These are phyloP conservation scores for Monilinia laxa DNA, from an alignment of 2,329 filamentous ascomycete species.

Conservation along the genomic window DNA sequence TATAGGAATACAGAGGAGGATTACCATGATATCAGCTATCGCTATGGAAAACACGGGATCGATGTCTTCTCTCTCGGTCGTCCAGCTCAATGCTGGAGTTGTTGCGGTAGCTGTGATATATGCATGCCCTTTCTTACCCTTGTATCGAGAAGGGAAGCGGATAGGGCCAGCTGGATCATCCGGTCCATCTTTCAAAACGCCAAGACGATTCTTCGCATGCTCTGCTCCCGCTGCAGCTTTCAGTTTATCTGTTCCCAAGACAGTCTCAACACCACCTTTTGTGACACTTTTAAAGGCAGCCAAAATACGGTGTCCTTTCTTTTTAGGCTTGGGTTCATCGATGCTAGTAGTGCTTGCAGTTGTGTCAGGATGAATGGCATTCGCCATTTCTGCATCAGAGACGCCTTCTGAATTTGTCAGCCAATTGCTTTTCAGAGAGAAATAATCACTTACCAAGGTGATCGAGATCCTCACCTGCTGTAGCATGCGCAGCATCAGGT, in stretches of 20 bases:
- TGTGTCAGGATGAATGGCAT: constrained; percentile 46
- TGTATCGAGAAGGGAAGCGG: constrained; percentile 70
- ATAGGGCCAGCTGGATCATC: constrained; percentile 62
- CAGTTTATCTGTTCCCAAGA: constrained; percentile 68
- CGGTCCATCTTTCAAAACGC: constrained; percentile 56
- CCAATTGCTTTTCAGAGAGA: neutral
- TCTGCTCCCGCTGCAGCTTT: constrained; percentile 57
- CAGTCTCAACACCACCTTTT: constrained; percentile 70
- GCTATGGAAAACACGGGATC: constrained; percentile 69
- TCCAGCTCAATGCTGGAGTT: constrained; percentile 60
- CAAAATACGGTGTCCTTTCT: constrained; percentile 43
- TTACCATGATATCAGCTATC: constrained; percentile 60
- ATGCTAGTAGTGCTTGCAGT: constrained; percentile 30
- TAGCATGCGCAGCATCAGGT: constrained; percentile 46
- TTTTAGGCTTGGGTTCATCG: constrained; percentile 31
- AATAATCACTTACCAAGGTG: constrained; percentile 47
- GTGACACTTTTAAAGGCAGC: constrained; percentile 60
- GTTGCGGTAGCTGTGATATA: constrained; percentile 68
- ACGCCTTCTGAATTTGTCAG: constrained; percentile 34
- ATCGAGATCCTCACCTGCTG: constrained; percentile 52
- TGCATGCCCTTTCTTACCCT: constrained; percentile 69
- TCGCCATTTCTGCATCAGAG: constrained; percentile 35
- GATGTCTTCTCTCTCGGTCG: constrained; percentile 47
- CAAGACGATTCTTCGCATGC: constrained; percentile 68
- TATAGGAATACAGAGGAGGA: neutral